Evolutionary conservation across 2,329 filamentous ascomycete species (phyloP).

Genomic region (Pseudogymnoascus sp.): DNA sequence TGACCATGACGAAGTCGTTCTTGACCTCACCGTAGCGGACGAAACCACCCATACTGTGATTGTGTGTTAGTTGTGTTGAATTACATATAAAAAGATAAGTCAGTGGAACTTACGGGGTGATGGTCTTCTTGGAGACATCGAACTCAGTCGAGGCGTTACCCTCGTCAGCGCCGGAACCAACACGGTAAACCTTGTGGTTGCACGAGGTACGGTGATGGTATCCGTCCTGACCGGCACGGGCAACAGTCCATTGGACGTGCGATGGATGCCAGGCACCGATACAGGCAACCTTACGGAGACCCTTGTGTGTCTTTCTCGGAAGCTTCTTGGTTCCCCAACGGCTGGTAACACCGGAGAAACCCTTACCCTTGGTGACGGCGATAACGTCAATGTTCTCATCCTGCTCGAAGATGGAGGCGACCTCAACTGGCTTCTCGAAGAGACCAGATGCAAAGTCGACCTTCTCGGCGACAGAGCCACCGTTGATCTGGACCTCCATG

Average conservation of each 20-base stretch:
- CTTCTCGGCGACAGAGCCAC: slow-evolving; percentile 92
- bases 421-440: slow-evolving; percentile 97
- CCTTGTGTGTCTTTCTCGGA: slow-evolving; percentile 99
- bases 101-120: slow-evolving; percentile 80
- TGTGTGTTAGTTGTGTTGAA: slow-evolving; percentile 27
- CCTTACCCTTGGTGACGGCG: slow-evolving; percentile 99
- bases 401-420: slow-evolving; percentile 95
- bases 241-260: slow-evolving; percentile 99
- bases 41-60: slow-evolving; percentile 85
- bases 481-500: slow-evolving; percentile 99
- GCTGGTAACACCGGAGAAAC: slow-evolving; percentile 92
- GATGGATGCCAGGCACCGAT: slow-evolving; percentile 99
- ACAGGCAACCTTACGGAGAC: slow-evolving; percentile 99
- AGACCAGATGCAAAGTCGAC: slow-evolving; percentile 90
- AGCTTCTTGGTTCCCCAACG: slow-evolving; percentile 99
- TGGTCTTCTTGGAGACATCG: slow-evolving; percentile 98
- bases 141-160: slow-evolving; percentile 90
- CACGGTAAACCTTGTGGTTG: slow-evolving; percentile 99
- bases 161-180: slow-evolving; percentile 86
- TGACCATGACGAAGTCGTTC: slow-evolving; percentile 97
- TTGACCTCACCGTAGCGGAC: slow-evolving; percentile 99
- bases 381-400: slow-evolving; percentile 99
- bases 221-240: slow-evolving; percentile 98
- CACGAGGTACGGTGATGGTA: slow-evolving; percentile 99
- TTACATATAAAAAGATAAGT: not conserved